Evolutionary conservation across 169 alveolate genomes (phyloP).

Genomic region (Plasmodium vivax): DNA sequence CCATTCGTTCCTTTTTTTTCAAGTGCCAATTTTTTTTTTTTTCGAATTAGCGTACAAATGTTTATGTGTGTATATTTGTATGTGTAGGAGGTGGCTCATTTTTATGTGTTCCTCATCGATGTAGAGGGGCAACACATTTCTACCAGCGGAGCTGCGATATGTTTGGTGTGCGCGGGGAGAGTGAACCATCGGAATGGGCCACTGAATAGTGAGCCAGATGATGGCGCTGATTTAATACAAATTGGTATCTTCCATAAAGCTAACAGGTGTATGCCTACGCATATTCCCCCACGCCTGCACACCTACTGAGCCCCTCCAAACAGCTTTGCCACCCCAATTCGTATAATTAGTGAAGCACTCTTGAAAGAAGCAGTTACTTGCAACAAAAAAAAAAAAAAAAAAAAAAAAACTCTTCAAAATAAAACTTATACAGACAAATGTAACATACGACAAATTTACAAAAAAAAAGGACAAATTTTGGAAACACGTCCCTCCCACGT

Average conservation of each 20-base stretch:
- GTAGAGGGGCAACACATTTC: background rate
- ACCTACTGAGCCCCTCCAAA: background rate
- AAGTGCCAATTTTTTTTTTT: background rate
- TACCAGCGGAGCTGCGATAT: background rate
- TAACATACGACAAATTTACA: background rate
- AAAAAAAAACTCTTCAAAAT: background rate
- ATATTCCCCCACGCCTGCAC: background rate
- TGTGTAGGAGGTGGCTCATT: background rate
- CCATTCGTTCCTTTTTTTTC: slow-evolving; percentile 1
- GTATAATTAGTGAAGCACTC: background rate
- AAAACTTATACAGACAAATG: background rate
- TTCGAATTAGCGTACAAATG: background rate
- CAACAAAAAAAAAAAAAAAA: background rate
- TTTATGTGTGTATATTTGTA: background rate
- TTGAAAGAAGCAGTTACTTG: background rate
- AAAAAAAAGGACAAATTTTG: background rate
- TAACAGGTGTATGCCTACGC: background rate
- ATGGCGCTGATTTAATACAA: background rate
- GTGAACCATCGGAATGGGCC: background rate
- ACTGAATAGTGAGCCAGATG: background rate
- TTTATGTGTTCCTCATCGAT: background rate
- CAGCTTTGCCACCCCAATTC: background rate
- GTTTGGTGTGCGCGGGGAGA: background rate
- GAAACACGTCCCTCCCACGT: background rate
- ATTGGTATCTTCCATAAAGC: background rate